phyloP scores from a whole-genome alignment of 2,329 filamentous ascomycete species.

The Aspergillus sp. region DNA sequence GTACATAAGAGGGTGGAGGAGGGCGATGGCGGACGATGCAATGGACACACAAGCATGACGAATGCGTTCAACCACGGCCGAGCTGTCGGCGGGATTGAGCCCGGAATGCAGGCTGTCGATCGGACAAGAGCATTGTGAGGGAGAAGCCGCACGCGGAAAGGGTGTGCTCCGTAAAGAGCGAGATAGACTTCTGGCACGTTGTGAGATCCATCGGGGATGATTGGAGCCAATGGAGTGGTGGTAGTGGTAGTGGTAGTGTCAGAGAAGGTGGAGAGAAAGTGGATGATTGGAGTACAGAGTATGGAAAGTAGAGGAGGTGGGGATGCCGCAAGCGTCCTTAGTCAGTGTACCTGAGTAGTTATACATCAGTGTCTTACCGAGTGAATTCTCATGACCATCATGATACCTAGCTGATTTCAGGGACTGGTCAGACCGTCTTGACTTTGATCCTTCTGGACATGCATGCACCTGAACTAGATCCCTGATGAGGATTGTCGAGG shows the following conservation, averaged over 20 bases:
- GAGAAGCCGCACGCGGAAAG: constrained; percentile 16
- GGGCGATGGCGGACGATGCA: constrained; percentile 20
- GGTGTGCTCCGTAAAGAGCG: not conserved
- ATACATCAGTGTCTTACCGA: too few relatives aligned
- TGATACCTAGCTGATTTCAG: too few relatives aligned
- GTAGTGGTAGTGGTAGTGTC: too few relatives aligned
- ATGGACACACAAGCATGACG: constrained; percentile 27
- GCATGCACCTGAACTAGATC: too few relatives aligned
- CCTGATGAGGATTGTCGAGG: too few relatives aligned
- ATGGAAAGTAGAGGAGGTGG: too few relatives aligned
- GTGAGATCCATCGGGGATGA: not conserved
- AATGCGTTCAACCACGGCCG: constrained; percentile 19
- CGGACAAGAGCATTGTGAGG: constrained; percentile 12
- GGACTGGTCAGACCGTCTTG: too few relatives aligned
- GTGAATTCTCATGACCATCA: too few relatives aligned
- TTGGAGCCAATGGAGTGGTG: too few relatives aligned
- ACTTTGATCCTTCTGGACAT: too few relatives aligned
- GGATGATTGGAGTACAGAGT: not conserved
- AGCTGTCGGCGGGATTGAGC: not conserved
- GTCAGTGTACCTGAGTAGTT: too few relatives aligned
- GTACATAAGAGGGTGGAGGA: constrained; percentile 24
- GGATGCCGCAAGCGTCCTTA: too few relatives aligned
- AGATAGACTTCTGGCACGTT: not conserved
- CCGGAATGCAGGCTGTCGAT: constrained; percentile 13
- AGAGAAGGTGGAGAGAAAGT: not conserved